Evolutionary conservation across 202 grass and related monocot genomes (phyloP).

Genomic region (Miscanthus sacchariflorus): DNA sequence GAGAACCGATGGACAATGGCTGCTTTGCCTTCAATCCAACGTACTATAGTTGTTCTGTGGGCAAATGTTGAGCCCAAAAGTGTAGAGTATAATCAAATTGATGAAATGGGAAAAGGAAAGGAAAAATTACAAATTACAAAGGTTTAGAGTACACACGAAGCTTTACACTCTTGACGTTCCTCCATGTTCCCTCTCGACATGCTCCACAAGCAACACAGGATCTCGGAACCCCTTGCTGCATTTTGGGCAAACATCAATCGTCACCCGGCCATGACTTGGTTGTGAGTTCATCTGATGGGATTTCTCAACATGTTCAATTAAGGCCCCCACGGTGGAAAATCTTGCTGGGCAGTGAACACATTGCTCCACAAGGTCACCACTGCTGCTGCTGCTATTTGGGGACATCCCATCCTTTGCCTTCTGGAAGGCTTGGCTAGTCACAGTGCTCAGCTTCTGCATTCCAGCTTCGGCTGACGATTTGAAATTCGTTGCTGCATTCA

Average conservation of each 20-base stretch:
- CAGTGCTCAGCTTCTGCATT: slow-evolving; percentile 81
- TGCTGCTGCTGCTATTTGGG: slow-evolving; percentile 41
- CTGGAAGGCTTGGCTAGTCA: slow-evolving; percentile 77
- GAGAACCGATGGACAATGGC: slow-evolving; percentile 5
- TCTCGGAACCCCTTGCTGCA: slow-evolving; percentile 91
- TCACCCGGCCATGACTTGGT: slow-evolving; percentile 44
- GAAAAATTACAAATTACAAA: background rate
- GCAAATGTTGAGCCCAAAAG: slow-evolving; percentile 37
- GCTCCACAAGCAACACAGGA: slow-evolving; percentile 90
- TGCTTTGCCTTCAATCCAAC: slow-evolving; percentile 24
- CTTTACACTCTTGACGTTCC: slow-evolving; percentile 65
- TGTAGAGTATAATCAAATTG: slow-evolving; percentile 10
- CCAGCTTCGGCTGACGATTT: slow-evolving; percentile 84
- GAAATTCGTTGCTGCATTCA: slow-evolving; percentile 74
- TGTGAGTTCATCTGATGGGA: slow-evolving; percentile 64
- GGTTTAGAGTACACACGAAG: slow-evolving; percentile 16
- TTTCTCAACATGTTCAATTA: slow-evolving; percentile 82
- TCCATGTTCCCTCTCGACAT: slow-evolving; percentile 97
- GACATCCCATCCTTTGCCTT: slow-evolving; percentile 77
- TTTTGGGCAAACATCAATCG: slow-evolving; percentile 88
- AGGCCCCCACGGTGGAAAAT: slow-evolving; percentile 76
- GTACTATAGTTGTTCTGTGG: slow-evolving; percentile 37
- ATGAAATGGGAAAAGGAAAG: background rate
- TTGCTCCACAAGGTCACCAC: slow-evolving; percentile 70
- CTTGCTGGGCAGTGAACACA: slow-evolving; percentile 79